Evolutionary conservation across 352 stramenopile genomes (phyloP).

Genomic region (Aphanomyces euteiches): DNA sequence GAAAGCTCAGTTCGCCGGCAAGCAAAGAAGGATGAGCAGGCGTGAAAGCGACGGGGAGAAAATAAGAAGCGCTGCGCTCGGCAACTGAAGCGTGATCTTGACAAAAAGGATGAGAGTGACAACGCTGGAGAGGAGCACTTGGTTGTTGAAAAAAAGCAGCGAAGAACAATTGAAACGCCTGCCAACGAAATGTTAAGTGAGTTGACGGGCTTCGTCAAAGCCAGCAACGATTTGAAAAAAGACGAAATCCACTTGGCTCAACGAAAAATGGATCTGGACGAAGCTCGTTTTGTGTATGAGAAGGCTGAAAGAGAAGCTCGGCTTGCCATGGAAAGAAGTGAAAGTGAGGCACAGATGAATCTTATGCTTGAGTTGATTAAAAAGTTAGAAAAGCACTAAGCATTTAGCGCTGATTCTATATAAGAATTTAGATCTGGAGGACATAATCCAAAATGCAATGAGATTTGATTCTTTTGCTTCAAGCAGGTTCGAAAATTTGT

Average conservation of each 20-base stretch:
- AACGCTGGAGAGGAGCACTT: not conserved
- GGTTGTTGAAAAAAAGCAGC: not conserved
- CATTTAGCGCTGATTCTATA: not conserved
- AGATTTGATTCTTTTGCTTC: constrained; percentile 12
- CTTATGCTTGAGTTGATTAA: not conserved
- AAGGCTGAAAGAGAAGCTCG: not conserved
- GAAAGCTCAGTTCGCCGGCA: not conserved
- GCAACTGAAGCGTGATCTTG: not conserved
- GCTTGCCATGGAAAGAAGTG: not conserved
- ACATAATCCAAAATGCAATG: not conserved
- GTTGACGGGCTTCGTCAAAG: not conserved
- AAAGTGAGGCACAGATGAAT: constrained; percentile 1
- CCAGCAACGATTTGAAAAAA: not conserved
- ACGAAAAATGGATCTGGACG: constrained; percentile 3
- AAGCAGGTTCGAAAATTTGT: constrained; percentile 20
- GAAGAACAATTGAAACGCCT: not conserved
- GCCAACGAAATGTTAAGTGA: not conserved
- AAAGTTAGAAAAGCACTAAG: not conserved
- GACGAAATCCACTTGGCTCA: not conserved
- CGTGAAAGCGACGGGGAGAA: not conserved
- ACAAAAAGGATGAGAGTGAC: not conserved
- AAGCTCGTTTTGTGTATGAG: not conserved
- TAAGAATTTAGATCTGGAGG: not conserved
- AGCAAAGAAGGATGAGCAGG: not conserved
- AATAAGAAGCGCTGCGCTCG: not conserved